Evolutionary conservation across 2,329 filamentous ascomycete species (phyloP).

Genomic region (Apiospora arundinis): DNA sequence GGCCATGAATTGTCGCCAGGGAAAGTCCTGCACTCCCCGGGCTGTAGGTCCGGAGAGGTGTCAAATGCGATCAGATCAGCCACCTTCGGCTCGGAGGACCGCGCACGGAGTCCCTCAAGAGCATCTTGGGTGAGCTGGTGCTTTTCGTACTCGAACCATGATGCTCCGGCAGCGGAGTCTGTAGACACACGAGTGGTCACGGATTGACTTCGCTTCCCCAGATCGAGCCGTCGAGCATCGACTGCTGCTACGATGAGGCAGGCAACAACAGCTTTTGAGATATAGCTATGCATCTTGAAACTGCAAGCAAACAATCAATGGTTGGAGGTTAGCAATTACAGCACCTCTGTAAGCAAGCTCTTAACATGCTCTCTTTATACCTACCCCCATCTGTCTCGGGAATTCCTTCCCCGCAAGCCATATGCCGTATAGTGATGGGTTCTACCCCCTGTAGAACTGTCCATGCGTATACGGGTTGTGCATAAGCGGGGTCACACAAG

Average conservation of each 20-base stretch:
- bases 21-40: slow-evolving; percentile 34
- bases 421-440: not conserved
- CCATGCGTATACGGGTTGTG: not conserved
- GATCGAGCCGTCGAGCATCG: not conserved
- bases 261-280: not conserved
- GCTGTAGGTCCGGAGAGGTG: not conserved
- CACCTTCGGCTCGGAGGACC: not conserved
- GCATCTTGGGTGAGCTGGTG: not conserved
- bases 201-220: not conserved
- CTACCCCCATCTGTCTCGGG: not conserved
- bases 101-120: not conserved
- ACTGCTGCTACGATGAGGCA: not conserved
- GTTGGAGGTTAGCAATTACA: not conserved
- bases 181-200: not conserved
- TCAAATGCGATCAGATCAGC: not conserved
- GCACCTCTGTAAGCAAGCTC: not conserved
- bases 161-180: not conserved
- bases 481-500: not conserved
- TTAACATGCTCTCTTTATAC: not conserved
- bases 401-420: not conserved
- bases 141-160: slow-evolving; percentile 22
- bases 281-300: not conserved
- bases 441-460: not conserved
- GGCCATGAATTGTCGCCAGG: slow-evolving; percentile 38
- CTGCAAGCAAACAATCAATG: not conserved